A percentile compares a stretch with the other conserved stretches of the same genome.
Conservation (phyloP, 352 stramenopile species). For the Pythium dissotocum region DNA sequence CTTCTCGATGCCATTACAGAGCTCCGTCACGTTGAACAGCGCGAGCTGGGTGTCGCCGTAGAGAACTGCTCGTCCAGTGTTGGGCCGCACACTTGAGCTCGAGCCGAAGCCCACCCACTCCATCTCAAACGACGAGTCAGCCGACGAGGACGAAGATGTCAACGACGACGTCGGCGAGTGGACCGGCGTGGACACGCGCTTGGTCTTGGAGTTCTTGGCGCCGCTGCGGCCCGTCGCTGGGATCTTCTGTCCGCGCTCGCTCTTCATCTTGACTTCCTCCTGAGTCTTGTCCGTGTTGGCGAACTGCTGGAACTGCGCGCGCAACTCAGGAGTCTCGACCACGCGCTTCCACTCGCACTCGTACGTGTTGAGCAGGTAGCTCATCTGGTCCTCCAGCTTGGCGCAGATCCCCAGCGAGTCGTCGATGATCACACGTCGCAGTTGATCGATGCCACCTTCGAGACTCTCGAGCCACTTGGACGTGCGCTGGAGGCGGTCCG, state of each 20-base stretch:
- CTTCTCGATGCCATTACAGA: constrained; percentile 58
- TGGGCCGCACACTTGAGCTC: constrained; percentile 69
- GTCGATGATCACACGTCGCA: constrained; percentile 76
- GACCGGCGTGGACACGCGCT: constrained; percentile 36
- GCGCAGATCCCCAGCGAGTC: constrained; percentile 88
- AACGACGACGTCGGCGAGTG: constrained; percentile 36
- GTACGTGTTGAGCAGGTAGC: constrained; percentile 90
- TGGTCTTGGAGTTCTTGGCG: constrained; percentile 29
- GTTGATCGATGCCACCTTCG: constrained; percentile 58
- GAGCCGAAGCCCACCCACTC: constrained; percentile 83
- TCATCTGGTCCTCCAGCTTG: constrained; percentile 83
- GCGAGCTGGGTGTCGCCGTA: constrained; percentile 91
- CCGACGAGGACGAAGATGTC: constrained; percentile 29
- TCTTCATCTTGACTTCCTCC: constrained; percentile 50
- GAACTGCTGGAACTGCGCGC: constrained; percentile 90
- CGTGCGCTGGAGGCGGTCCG: constrained; percentile 67
- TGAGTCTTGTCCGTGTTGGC: constrained; percentile 87
- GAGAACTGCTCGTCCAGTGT: constrained; percentile 85
- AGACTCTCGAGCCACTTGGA: constrained; percentile 90
- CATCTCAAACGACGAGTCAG: constrained; percentile 20
- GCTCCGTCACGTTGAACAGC: constrained; percentile 86
- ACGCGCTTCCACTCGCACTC: constrained; percentile 94
- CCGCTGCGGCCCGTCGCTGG: constrained; percentile 43
- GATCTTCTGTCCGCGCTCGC: constrained; percentile 88
- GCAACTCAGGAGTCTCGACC: constrained; percentile 76